Evolutionary conservation across 2,329 filamentous ascomycete genomes (phyloP), one percentile per base, ranked within the genome.

Genomic region (Byssothecium circinans): DNA sequence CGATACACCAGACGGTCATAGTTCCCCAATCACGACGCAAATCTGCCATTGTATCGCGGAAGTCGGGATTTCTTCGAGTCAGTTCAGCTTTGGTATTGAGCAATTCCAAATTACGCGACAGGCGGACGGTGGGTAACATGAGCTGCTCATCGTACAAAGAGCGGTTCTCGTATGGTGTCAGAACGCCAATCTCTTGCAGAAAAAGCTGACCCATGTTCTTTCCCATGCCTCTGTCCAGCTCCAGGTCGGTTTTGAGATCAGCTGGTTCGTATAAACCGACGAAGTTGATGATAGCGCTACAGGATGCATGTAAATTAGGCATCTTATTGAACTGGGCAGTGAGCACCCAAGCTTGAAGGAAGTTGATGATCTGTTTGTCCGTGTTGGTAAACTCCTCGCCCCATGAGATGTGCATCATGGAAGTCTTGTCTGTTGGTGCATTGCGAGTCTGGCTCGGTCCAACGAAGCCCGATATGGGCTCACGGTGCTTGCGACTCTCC

Each of bases 161-260:
- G 3, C 79, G 79, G 39, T 89, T 81, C 58, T 91, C 86, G 80
- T 85, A 89, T 0, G 88, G 86, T 7, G 81, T 73, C 34, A 90
- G 78, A 43, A 84, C 82, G 10, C 87, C 87, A 33, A 91, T 76
- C 65, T 94, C 89, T 60, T 91, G 87, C 23, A 94, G 70, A 53
- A 91, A 89, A 1, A 82, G 78, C 77, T 57, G 82, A 85, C 29
- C 79, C 80, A 4, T 76, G 74, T 33, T 34, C 20, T 39, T 45
- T 2, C 33, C 50, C 11, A 62, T 49, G 11, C 51, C 39, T 33
- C 12, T 17, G 2, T 3, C 2, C 5, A 12, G n/a, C 4, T 19
- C 25, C 4, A 6, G n/a, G 4, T 12, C 22, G 10, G 22, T 23
- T 23, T 37, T 23, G 37, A 30, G 22, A 12, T 43, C 34, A 22